These are phyloP conservation scores for Alternaria longipes DNA, from an alignment of 2,329 filamentous ascomycete genomes.

Conservation along the genomic window DNA sequence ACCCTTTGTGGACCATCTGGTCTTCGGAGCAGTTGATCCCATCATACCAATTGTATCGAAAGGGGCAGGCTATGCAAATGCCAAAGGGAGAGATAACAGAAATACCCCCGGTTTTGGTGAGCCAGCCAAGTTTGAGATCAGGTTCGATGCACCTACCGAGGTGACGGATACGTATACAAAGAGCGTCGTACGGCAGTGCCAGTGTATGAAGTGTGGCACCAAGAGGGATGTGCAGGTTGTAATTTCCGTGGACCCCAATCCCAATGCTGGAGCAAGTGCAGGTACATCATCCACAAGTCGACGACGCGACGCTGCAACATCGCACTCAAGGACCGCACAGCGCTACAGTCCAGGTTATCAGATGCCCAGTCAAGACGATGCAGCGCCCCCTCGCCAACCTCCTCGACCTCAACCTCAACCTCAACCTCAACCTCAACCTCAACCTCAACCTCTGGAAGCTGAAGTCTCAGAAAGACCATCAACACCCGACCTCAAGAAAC, in stretches of 20 bases:
- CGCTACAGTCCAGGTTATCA: conserved; percentile 40
- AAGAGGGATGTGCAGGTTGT: conserved; percentile 47
- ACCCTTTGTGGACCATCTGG: conserved; percentile 46
- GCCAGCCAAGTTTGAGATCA: conserved; percentile 44
- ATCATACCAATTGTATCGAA: conserved; percentile 47
- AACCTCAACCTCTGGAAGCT: conserved; percentile 15
- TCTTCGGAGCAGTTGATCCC: conserved; percentile 45
- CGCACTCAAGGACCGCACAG: conserved; percentile 30
- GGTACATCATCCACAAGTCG: conserved; percentile 14
- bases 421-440: conserved; percentile 28
- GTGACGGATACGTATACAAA: conserved; percentile 43
- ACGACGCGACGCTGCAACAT: conserved; percentile 25
- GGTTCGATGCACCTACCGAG: conserved; percentile 45
- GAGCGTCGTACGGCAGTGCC: conserved; percentile 43
- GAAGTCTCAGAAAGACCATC: conserved; percentile 21
- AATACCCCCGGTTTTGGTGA: conserved; percentile 35
- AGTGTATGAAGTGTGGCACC: conserved; percentile 49
- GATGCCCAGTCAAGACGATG: conserved; percentile 33
- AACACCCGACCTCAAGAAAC: conserved; percentile 43
- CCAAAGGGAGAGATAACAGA: conserved; percentile 26
- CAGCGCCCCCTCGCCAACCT: conserved; percentile 26
- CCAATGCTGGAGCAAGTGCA: conserved; percentile 21
- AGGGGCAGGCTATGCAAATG: conserved; percentile 43
- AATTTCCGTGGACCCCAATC: conserved; percentile 46
- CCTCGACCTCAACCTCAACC: conserved; percentile 21